A percentile compares a stretch with the other conserved stretches of the same genome.
These are phyloP conservation scores for Podosphaera xanthii DNA, from an alignment of 2,329 filamentous ascomycete species.

Conservation along the genomic window DNA sequence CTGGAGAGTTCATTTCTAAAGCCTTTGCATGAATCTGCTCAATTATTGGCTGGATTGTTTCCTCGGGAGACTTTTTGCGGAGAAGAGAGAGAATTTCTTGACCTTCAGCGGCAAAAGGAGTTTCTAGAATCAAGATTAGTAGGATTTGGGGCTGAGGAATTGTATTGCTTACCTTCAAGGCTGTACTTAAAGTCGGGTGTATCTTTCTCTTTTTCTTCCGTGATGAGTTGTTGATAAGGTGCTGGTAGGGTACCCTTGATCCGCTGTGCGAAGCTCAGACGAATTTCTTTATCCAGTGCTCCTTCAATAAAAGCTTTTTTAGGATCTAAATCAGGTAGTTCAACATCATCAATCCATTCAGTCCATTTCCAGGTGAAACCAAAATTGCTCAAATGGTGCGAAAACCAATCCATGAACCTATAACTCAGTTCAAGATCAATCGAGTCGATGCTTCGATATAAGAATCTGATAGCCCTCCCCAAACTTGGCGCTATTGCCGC, in stretches of 20 bases:
- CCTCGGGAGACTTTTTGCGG: slow-evolving; percentile 62
- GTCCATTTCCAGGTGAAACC: slow-evolving; percentile 99
- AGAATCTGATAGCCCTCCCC: slow-evolving; percentile 73
- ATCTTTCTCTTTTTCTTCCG: slow-evolving; percentile 77
- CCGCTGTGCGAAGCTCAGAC: slow-evolving; percentile 83
- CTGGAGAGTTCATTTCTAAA: slow-evolving; percentile 38
- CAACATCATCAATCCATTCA: slow-evolving; percentile 80
- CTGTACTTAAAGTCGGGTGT: slow-evolving; percentile 89
- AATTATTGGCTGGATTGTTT: slow-evolving; percentile 66
- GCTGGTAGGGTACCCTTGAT: slow-evolving; percentile 84
- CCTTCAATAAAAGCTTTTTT: slow-evolving; percentile 85
- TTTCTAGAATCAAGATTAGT: slow-evolving; percentile 25
- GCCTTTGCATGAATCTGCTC: slow-evolving; percentile 64
- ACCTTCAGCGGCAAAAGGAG: slow-evolving; percentile 67
- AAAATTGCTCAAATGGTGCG: slow-evolving; percentile 95
- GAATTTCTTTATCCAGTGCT: slow-evolving; percentile 86
- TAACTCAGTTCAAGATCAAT: slow-evolving; percentile 75
- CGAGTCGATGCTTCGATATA: slow-evolving; percentile 61
- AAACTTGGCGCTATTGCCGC: slow-evolving; percentile 89
- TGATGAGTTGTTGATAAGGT: slow-evolving; percentile 59
- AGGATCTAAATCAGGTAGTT: slow-evolving; percentile 53
- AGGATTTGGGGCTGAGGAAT: neutral
- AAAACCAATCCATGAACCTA: slow-evolving; percentile 91
- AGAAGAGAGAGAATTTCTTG: slow-evolving; percentile 59
- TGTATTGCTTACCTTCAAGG: slow-evolving; percentile 35